These are phyloP conservation scores for Staphylotrichum longicolle DNA, from an alignment of 495 filamentous ascomycete species.

Conservation along the genomic window DNA sequence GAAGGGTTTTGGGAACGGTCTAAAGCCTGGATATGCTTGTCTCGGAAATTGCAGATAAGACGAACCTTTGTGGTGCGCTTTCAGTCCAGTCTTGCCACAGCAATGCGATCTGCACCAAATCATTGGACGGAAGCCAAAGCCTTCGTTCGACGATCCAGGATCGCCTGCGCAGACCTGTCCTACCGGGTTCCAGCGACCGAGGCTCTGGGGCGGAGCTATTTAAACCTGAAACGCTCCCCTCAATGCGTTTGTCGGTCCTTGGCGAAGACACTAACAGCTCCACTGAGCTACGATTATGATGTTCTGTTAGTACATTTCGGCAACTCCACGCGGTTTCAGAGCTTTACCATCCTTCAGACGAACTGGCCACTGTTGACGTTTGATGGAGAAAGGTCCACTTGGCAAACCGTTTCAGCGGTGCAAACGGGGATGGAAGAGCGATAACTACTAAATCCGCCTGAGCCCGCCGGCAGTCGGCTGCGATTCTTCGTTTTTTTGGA, in stretches of 20 bases:
- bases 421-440: neutral
- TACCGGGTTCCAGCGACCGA: neutral
- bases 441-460: neutral
- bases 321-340: slow-evolving; percentile 11
- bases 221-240: slow-evolving; percentile 12
- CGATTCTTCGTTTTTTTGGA: neutral
- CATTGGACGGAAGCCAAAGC: neutral
- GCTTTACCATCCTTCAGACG: slow-evolving; percentile 8
- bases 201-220: neutral
- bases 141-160: neutral
- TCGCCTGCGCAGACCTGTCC: neutral
- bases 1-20: no score
- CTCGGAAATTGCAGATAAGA: no score
- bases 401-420: neutral
- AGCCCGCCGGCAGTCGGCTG: neutral
- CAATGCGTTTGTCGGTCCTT: neutral
- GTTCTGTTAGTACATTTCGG: neutral
- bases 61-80: no score
- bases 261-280: neutral
- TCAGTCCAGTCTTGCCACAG: no score
- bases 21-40: no score
- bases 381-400: neutral
- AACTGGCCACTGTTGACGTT: slow-evolving; percentile 1
- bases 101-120: neutral
- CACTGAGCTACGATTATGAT: no score